Evolutionary conservation across 257 asterid genomes (phyloP).

Genomic region (Solanum peruvianum): DNA sequence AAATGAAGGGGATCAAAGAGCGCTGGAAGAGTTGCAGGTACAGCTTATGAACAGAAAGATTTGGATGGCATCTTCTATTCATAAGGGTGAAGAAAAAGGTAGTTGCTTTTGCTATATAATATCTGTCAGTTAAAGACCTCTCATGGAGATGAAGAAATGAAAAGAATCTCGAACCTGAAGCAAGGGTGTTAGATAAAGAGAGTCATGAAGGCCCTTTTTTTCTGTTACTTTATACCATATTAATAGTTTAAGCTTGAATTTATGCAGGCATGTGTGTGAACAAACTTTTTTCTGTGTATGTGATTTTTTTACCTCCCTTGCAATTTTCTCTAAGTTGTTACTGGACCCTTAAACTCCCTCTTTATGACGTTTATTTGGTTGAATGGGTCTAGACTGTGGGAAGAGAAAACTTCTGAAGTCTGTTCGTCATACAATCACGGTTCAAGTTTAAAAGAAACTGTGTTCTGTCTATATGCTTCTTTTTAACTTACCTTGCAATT

Average conservation of each 20-base stretch:
- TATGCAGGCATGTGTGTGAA: neutral
- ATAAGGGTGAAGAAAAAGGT: conserved; percentile 84
- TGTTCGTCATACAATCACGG: neutral
- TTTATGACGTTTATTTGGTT: neutral
- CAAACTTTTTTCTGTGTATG: neutral
- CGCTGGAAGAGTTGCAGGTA: conserved; percentile 34
- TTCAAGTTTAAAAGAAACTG: neutral
- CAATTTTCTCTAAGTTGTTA: neutral
- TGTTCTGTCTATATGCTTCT: neutral
- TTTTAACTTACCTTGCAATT: neutral
- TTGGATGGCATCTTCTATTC: conserved; percentile 97
- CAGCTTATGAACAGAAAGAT: conserved; percentile 52
- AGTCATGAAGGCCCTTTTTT: neutral
- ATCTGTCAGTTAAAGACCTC: neutral
- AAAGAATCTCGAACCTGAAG: neutral
- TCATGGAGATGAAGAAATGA: neutral
- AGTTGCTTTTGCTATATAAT: neutral
- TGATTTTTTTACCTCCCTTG: neutral
- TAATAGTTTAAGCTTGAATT: neutral
- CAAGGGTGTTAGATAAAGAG: neutral
- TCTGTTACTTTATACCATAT: neutral
- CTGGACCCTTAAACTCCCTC: neutral
- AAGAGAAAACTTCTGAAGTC: neutral
- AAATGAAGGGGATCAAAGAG: conserved; percentile 20
- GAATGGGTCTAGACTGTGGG: neutral